Conservation (phyloP, 1,139 yeast species). For the Wickerhamomyces sp. region DNA sequence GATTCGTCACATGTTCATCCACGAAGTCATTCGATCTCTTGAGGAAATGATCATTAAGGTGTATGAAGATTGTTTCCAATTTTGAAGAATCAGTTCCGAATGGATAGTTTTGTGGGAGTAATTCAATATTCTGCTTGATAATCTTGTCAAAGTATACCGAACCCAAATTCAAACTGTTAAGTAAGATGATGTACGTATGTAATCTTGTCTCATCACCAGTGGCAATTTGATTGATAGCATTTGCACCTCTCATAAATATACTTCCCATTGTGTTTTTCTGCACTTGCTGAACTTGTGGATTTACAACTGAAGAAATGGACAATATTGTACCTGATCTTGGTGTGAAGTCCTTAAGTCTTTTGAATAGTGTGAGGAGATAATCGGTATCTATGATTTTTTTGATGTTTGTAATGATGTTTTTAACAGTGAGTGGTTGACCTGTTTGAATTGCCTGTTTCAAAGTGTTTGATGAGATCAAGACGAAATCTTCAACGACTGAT, state of each 20-base stretch:
- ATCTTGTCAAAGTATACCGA: constrained; percentile 49
- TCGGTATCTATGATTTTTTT: constrained; percentile 43
- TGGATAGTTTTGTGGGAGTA: constrained; percentile 42
- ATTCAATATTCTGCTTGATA: constrained; percentile 32
- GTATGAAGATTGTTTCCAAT: constrained; percentile 35
- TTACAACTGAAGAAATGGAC: constrained; percentile 10
- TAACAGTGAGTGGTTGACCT: constrained; percentile 52
- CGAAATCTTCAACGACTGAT: constrained; percentile 82
- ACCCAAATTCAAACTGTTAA: constrained; percentile 59
- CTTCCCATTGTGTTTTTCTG: constrained; percentile 18
- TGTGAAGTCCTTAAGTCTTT: constrained; percentile 50
- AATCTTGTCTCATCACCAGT: constrained; percentile 37
- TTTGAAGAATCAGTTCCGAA: constrained; percentile 49
- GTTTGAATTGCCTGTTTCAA: constrained; percentile 55
- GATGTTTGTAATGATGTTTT: constrained; percentile 41
- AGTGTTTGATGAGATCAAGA: constrained; percentile 66
- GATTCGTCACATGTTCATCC: constrained; percentile 46
- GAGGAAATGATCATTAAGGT: constrained; percentile 29
- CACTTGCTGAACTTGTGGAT: constrained; percentile 9
- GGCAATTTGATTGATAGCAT: constrained; percentile 23
- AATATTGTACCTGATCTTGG: constrained; percentile 42
- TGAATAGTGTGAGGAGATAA: constrained; percentile 40
- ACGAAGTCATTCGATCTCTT: constrained; percentile 41
- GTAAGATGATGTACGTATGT: constrained; percentile 44
- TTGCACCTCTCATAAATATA: constrained; percentile 25